These are phyloP conservation scores for Penicillium frequentans DNA, from an alignment of 2,329 filamentous ascomycete species.

Conservation along the genomic window DNA sequence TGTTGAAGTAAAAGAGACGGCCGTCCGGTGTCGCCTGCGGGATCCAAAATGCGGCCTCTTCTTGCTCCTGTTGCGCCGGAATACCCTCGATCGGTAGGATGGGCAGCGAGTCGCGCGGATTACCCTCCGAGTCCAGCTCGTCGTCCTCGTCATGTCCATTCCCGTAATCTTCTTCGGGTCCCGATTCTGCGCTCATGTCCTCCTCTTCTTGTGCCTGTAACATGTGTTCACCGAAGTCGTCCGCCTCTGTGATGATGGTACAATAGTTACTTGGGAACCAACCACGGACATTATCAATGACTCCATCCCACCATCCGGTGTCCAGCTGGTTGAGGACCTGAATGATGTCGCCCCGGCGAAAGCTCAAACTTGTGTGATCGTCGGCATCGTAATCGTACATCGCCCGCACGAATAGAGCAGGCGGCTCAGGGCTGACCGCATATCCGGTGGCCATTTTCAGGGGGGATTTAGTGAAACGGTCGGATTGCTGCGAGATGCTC, in stretches of 20 bases:
- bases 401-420: slow-evolving; percentile 81
- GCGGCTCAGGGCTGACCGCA: slow-evolving; percentile 42
- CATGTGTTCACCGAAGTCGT: slow-evolving; percentile 66
- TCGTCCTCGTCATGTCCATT: slow-evolving; percentile 64
- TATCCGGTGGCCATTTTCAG: slow-evolving; percentile 32
- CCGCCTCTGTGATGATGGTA: slow-evolving; percentile 74
- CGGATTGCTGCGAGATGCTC: slow-evolving; percentile 27
- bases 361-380: slow-evolving; percentile 93
- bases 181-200: slow-evolving; percentile 51
- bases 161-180: slow-evolving; percentile 62
- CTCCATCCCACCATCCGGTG: slow-evolving; percentile 99
- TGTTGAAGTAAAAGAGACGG: slow-evolving; percentile 96
- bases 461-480: slow-evolving; percentile 23
- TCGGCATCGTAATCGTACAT: slow-evolving; percentile 98
- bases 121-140: slow-evolving; percentile 66
- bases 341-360: slow-evolving; percentile 94
- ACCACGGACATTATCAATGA: slow-evolving; percentile 92
- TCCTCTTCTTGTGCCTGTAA: slow-evolving; percentile 58
- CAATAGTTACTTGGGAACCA: slow-evolving; percentile 99
- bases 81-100: slow-evolving; percentile 68
- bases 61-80: slow-evolving; percentile 62
- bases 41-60: slow-evolving; percentile 96
- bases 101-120: slow-evolving; percentile 62
- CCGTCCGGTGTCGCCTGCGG: slow-evolving; percentile 94
- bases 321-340: slow-evolving; percentile 98